Evolutionary conservation across 75 land plant species (phyloP).

Genomic region (Larix kaempferi): DNA sequence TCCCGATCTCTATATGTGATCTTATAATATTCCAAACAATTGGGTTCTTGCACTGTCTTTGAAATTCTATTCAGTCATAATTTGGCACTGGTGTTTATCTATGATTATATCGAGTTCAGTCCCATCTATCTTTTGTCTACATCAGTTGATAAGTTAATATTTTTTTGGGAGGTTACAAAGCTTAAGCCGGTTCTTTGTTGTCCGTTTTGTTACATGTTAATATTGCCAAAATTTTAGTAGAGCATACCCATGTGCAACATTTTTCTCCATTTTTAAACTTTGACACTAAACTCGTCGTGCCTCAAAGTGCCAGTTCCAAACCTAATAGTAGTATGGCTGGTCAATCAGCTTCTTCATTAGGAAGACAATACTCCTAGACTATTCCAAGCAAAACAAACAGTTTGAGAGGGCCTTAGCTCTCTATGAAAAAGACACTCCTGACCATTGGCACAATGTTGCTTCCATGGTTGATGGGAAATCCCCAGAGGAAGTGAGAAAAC

Average conservation of each 20-base stretch:
- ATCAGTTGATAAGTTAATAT: not conserved
- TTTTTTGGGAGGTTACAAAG: not conserved
- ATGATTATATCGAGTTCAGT: not conserved
- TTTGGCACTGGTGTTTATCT: not conserved
- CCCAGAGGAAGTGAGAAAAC: slow-evolving; percentile 63
- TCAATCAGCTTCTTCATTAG: not conserved
- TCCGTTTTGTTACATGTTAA: no score
- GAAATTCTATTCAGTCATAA: not conserved
- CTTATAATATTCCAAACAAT: not conserved
- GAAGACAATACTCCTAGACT: no score
- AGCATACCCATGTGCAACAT: no score
- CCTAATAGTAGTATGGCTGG: not conserved
- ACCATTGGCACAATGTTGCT: slow-evolving; percentile 76
- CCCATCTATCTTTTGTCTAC: no score
- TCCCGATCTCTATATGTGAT: not conserved
- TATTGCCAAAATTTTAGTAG: no score
- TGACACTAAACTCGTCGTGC: not conserved
- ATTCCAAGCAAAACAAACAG: slow-evolving; percentile 57
- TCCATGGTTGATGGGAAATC: slow-evolving; percentile 66
- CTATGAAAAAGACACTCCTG: slow-evolving; percentile 53
- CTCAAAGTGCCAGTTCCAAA: not conserved
- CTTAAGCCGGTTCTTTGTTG: not conserved
- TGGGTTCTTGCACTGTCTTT: not conserved
- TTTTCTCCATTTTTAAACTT: no score
- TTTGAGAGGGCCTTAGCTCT: slow-evolving; percentile 63